Evolutionary conservation across 176 grass and related monocot species (phyloP).

Genomic region (Thinopyrum elongatum): DNA sequence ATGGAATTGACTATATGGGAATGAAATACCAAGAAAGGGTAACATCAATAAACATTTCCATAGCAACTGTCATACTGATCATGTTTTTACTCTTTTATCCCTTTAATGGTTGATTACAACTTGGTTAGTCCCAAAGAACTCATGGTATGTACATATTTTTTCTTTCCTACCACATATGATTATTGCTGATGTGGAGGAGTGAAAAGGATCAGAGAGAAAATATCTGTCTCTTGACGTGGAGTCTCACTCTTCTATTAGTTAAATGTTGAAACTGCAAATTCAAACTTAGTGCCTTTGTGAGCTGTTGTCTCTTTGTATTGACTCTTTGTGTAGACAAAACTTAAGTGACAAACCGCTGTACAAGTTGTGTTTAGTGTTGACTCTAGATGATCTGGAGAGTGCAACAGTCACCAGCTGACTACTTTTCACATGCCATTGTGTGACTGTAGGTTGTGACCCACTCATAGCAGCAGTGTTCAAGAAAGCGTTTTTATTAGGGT

Average conservation of each 20-base stretch:
- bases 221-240: too few species aligned
- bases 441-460: too few species aligned
- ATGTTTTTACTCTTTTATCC: background rate
- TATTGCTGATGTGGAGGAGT: too few species aligned
- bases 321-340: background rate
- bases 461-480: too few species aligned
- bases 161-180: too few species aligned
- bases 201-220: too few species aligned
- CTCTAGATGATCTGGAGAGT: background rate
- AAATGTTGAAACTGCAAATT: too few species aligned
- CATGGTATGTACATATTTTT: too few species aligned
- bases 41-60: background rate
- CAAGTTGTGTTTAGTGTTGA: background rate
- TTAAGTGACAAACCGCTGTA: background rate
- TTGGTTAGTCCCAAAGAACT: background rate
- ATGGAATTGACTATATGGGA: constrained; percentile 93
- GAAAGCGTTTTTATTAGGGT: too few species aligned
- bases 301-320: background rate
- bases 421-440: background rate
- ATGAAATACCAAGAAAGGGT: constrained; percentile 63
- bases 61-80: background rate
- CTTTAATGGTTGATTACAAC: background rate
- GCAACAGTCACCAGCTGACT: background rate
- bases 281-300: too few species aligned
- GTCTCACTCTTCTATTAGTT: too few species aligned